Evolutionary conservation across 1,284 basidiomycete genomes (phyloP), one percentile per base, ranked within the genome.

Genomic region (Fomitopsis betulina): DNA sequence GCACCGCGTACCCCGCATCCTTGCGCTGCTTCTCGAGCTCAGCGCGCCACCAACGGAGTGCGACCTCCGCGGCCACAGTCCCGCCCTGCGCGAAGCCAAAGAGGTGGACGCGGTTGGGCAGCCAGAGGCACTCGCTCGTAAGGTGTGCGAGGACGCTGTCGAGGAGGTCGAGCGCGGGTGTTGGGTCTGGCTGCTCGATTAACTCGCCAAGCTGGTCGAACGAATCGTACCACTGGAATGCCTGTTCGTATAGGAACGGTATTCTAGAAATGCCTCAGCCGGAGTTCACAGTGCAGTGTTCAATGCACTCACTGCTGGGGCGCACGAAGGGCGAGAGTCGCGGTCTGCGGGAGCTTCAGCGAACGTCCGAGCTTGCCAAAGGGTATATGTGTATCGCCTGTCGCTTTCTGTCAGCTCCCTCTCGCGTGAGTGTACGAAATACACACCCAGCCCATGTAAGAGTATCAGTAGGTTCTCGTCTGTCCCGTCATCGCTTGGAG

Each of bases 61-160:
- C 80, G 33, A 86, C 76, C 70, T 97, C 93, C 1, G 83, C 80
- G 2, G 85, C 91, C 37, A 93, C 83, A 30, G 80, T 91, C 0
- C 93, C 94, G 0, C 94, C 94, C 71, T 97, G 94, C 0, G 83
- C 93, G 66, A 94, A 97, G 5, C 94, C 94, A 64, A 96, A 93
- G 13, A 96, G 67, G 70, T 97, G 94, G 21, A 97, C 87, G 19
- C 81, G 76, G 5, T 81, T 63, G 0, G 79, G 65, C 0, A 81
- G 74, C 94, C 94, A 96, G 0, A 75, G 67, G 62, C 88, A 89
- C 38, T 79, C 77, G 2, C 71, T 62, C 5, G 75, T 76, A 52
- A 96, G 81, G 63, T 89, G 79, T 9, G 75, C 68, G 56, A 93
- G 63, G 23, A 89, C 74, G 10, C 71, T 74, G 2, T 72, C 68